Conservation (phyloP, 2,329 filamentous ascomycete species). For the Alternaria postmessia region DNA sequence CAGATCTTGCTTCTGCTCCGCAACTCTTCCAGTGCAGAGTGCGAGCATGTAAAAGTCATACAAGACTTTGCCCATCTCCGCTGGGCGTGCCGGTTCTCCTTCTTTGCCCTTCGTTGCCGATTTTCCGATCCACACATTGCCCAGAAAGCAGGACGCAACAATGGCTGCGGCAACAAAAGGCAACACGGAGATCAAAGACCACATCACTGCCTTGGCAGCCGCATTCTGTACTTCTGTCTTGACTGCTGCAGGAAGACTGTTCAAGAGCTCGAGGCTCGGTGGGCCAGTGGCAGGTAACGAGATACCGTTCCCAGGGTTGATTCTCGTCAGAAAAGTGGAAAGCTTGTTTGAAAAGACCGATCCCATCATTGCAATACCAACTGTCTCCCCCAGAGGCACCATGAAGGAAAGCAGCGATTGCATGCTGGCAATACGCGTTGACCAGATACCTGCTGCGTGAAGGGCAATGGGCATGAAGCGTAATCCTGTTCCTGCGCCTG, state of each 20-base stretch:
- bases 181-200: conserved; percentile 69
- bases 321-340: conserved; percentile 32
- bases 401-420: conserved; percentile 68
- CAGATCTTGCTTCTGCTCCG: conserved; percentile 23
- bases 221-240: conserved; percentile 53
- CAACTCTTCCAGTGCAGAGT: conserved; percentile 19
- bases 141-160: conserved; percentile 55
- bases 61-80: conserved; percentile 30
- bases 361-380: conserved; percentile 72
- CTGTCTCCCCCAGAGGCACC: conserved; percentile 69
- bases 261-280: conserved; percentile 43
- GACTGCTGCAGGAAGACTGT: conserved; percentile 49
- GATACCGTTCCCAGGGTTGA: conserved; percentile 32
- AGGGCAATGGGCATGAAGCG: conserved; percentile 71
- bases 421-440: conserved; percentile 64
- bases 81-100: conserved; percentile 9
- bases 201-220: conserved; percentile 67
- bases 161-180: conserved; percentile 65
- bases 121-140: conserved; percentile 62
- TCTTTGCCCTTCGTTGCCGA: conserved; percentile 21
- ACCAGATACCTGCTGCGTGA: conserved; percentile 70
- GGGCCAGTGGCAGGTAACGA: conserved; percentile 29
- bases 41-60: conserved; percentile 29
- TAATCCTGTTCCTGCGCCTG: conserved; percentile 69
- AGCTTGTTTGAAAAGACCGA: conserved; percentile 71